These are phyloP conservation scores for Leersia perrieri DNA, from an alignment of 176 grass and related monocot species.

Conservation along the genomic window DNA sequence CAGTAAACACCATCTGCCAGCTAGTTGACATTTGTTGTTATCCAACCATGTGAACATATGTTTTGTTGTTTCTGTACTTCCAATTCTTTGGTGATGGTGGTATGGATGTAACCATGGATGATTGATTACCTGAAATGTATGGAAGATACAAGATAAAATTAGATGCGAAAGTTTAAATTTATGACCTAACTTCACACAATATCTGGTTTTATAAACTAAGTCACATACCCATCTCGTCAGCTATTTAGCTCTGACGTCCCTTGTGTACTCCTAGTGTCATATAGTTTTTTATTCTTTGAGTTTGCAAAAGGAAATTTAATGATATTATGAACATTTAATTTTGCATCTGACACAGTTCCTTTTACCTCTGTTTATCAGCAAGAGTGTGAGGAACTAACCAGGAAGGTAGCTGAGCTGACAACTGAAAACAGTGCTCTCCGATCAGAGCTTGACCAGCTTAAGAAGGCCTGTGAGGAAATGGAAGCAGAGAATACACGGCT, in stretches of 20 bases:
- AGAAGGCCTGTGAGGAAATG: slow-evolving; percentile 66
- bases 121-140: neutral
- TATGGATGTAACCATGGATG: neutral
- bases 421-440: slow-evolving; percentile 57
- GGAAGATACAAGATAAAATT: neutral
- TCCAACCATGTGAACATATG: neutral
- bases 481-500: slow-evolving; percentile 57
- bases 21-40: neutral
- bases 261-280: neutral
- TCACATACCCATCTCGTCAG: neutral
- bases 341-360: neutral
- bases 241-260: neutral
- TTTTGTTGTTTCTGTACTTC: neutral
- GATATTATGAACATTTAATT: neutral
- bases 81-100: neutral
- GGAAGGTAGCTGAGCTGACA: slow-evolving; percentile 61
- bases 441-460: slow-evolving; percentile 62
- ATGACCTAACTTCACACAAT: neutral
- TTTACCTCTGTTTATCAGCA: slow-evolving; percentile 41
- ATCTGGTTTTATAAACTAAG: neutral
- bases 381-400: slow-evolving; percentile 68
- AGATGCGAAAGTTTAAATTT: neutral
- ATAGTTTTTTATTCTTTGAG: neutral
- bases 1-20: neutral
- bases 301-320: neutral